A percentile compares a stretch with the other conserved stretches of the same genome.
Evolutionary conservation across 2,329 filamentous ascomycete genomes (phyloP).

Genomic region (Drechslera avenae): DNA sequence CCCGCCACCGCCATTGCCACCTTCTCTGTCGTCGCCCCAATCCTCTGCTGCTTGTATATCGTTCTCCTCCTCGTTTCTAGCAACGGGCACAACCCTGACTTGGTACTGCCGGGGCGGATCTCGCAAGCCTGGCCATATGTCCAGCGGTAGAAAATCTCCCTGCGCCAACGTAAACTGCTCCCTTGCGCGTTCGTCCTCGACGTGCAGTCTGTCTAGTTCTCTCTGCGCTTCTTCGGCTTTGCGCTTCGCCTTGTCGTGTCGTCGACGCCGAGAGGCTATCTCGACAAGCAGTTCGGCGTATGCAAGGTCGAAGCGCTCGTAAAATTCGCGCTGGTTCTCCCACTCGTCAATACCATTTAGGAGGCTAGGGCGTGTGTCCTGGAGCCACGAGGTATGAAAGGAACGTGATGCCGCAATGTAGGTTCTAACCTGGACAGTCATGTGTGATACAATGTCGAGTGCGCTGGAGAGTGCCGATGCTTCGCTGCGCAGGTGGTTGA

Average conservation of each 20-base stretch:
- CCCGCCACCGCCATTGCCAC: conserved; percentile 4
- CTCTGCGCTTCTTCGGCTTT: conserved; percentile 79
- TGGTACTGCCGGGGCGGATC: conserved; percentile 45
- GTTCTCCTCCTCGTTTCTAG: conserved; percentile 23
- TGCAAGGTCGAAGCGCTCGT: conserved; percentile 81
- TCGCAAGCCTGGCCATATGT: conserved; percentile 75
- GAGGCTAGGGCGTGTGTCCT: conserved; percentile 73
- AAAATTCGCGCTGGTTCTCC: conserved; percentile 77
- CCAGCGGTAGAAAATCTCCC: conserved; percentile 83
- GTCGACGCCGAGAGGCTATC: conserved; percentile 72
- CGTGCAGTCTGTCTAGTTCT: conserved; percentile 74
- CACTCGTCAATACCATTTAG: conserved; percentile 73
- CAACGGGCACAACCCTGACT: conserved; percentile 30
- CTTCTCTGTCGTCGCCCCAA: conserved; percentile 19
- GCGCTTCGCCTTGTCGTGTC: conserved; percentile 74
- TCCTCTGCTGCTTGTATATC: conserved; percentile 14
- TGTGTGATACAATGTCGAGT: conserved; percentile 68
- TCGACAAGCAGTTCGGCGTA: conserved; percentile 87
- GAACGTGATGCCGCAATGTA: conserved; percentile 69
- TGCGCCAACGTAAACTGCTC: conserved; percentile 81
- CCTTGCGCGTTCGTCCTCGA: conserved; percentile 72
- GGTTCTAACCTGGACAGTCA: conserved; percentile 67
- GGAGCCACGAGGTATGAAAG: conserved; percentile 68
- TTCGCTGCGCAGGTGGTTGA: conserved; percentile 60
- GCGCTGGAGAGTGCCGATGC: conserved; percentile 66